A percentile compares a stretch with the other conserved stretches of the same genome.
These are phyloP conservation scores for Macrocystidia cucumis DNA, from an alignment of 1,284 basidiomycete species.

Conservation along the genomic window DNA sequence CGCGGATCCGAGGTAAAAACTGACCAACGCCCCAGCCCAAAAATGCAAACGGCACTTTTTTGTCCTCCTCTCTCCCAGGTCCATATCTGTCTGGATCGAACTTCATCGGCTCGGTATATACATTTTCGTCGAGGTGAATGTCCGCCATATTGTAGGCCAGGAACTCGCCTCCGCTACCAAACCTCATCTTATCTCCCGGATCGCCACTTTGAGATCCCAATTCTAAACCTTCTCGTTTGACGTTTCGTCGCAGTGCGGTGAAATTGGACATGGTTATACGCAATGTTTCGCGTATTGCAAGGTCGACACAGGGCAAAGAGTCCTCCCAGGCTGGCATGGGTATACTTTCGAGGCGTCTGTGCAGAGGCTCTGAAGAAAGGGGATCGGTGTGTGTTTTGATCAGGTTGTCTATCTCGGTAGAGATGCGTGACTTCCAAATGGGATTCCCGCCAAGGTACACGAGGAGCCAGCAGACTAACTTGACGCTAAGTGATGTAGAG, in stretches of 20 bases:
- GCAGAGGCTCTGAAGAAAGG: conserved; percentile 16
- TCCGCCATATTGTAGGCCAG: conserved; percentile 22
- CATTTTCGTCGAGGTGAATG: conserved; percentile 21
- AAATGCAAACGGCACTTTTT: conserved; percentile 18
- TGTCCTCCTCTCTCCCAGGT: conserved; percentile 20
- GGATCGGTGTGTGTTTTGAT: conserved; percentile 17
- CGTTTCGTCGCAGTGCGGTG: conserved; percentile 17
- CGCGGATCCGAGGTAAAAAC: too few species aligned
- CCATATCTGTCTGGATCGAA: conserved; percentile 26
- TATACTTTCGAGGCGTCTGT: conserved; percentile 20
- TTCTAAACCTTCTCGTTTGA: conserved; percentile 13
- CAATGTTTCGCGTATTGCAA: conserved; percentile 25
- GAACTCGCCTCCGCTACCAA: conserved; percentile 19
- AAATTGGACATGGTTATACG: conserved; percentile 14
- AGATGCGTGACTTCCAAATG: conserved; percentile 20
- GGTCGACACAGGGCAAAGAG: conserved; percentile 23
- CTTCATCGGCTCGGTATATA: conserved; percentile 23
- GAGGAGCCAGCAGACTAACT: conserved; percentile 21
- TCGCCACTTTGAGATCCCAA: conserved; percentile 11
- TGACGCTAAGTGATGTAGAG: not conserved
- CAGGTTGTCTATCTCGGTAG: conserved; percentile 17
- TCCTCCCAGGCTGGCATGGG: conserved; percentile 28
- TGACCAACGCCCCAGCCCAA: conserved; percentile 29
- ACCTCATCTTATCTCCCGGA: conserved; percentile 8
- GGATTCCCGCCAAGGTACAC: conserved; percentile 18